phyloP scores from a whole-genome alignment of 768 basidiomycete genomes.

The Melanogaster broomeanus region DNA sequence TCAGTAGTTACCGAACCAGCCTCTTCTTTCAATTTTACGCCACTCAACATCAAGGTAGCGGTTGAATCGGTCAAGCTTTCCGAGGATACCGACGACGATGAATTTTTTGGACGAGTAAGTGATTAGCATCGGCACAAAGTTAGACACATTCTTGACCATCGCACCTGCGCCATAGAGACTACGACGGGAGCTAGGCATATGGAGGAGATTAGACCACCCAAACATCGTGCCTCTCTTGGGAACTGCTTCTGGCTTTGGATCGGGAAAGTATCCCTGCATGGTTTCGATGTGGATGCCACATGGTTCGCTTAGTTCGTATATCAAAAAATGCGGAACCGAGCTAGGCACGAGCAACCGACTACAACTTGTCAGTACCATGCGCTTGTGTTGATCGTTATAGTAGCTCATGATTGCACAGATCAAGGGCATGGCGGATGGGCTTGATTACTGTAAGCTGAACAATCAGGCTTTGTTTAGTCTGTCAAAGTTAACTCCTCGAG shows the following conservation, averaged over 20 bases:
- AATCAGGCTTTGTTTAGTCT: background rate
- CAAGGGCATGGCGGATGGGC: background rate
- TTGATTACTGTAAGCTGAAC: background rate
- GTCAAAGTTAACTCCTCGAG: background rate
- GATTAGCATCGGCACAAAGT: too few relatives aligned
- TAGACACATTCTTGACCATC: background rate
- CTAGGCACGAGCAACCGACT: background rate
- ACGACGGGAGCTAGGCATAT: conserved; percentile 6
- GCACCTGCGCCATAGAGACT: background rate
- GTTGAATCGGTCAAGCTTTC: background rate
- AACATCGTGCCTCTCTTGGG: conserved; percentile 12
- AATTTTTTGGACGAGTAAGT: background rate
- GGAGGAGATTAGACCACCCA: conserved; percentile 6
- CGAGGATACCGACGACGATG: background rate
- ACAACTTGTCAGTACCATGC: background rate
- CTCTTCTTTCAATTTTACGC: background rate
- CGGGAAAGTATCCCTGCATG: conserved; percentile 4
- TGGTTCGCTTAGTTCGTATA: background rate
- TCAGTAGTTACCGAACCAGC: background rate
- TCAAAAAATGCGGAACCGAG: background rate
- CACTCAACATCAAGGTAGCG: background rate
- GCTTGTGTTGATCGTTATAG: too few relatives aligned
- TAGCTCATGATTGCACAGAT: background rate
- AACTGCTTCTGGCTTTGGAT: background rate
- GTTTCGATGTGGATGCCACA: conserved; percentile 9